Percentiles rank a stretch among this genome's conserved stretches.
Evolutionary conservation across 2,329 filamentous ascomycete genomes (phyloP).

Genomic region (Pseudocercospora pini-densiflorae): DNA sequence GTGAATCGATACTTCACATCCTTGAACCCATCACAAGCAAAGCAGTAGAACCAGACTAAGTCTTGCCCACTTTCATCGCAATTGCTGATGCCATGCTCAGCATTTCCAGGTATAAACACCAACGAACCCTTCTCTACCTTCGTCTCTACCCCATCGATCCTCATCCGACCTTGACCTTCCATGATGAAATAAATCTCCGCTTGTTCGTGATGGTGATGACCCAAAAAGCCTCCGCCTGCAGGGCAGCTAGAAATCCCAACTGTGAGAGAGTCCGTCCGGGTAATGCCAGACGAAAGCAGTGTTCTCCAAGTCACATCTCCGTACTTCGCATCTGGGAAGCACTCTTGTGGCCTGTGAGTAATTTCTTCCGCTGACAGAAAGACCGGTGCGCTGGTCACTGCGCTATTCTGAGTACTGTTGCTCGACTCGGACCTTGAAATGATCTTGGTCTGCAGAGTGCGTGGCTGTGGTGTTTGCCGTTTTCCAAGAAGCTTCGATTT

Average conservation of each 20-base stretch:
- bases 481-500: too few species aligned
- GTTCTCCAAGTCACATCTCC: conserved; percentile 47
- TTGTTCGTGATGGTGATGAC: conserved; percentile 46
- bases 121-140: conserved; percentile 41
- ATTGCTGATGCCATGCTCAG: conserved; percentile 47
- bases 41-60: conserved; percentile 20
- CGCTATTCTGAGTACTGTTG: too few species aligned
- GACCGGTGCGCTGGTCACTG: too few species aligned
- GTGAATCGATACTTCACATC: conserved; percentile 22
- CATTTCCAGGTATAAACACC: conserved; percentile 50
- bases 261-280: conserved; percentile 43
- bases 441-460: too few species aligned
- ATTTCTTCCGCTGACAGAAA: too few species aligned
- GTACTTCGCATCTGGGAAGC: not conserved
- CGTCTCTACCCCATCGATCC: conserved; percentile 43
- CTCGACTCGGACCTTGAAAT: too few species aligned
- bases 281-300: conserved; percentile 43
- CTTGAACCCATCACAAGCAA: conserved; percentile 15
- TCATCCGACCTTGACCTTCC: conserved; percentile 43
- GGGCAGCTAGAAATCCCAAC: conserved; percentile 46
- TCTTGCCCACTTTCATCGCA: conserved; percentile 2
- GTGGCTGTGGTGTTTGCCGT: too few species aligned
- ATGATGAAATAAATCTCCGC: conserved; percentile 52
- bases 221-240: conserved; percentile 41
- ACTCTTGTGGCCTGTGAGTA: not conserved